Percentiles rank a stretch among this genome's conserved stretches.
Conservation (phyloP, 495 filamentous ascomycete species). For the Trichoderma gamsii region DNA sequence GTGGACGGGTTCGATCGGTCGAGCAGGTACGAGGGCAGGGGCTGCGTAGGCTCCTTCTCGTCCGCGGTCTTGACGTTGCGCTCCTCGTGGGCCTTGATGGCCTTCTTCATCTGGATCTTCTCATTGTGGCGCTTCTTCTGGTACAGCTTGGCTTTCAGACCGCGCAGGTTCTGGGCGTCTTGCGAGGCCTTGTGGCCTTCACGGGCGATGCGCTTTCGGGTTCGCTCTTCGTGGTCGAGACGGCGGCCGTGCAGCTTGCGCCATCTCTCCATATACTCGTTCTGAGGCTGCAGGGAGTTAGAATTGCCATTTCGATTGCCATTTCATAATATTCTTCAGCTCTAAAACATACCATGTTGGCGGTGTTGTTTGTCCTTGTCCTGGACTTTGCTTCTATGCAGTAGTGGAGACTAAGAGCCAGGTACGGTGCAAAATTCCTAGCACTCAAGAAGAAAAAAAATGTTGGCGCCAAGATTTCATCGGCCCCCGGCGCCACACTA, state of each 20-base stretch:
- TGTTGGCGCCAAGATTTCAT: constrained; percentile 7
- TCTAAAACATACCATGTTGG: constrained; percentile 11
- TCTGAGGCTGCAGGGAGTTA: constrained; percentile 62
- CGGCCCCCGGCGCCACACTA: constrained; percentile 12
- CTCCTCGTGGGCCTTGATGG: constrained; percentile 89
- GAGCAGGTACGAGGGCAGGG: constrained; percentile 82
- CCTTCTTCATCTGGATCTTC: constrained; percentile 99
- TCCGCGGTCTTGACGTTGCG: constrained; percentile 89
- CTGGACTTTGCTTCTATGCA: neutral
- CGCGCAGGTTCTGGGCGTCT: constrained; percentile 85
- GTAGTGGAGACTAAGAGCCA: neutral
- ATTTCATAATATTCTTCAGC: neutral
- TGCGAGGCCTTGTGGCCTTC: constrained; percentile 78
- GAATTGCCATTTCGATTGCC: neutral
- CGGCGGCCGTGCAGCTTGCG: constrained; percentile 73
- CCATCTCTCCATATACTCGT: constrained; percentile 91
- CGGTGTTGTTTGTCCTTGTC: neutral
- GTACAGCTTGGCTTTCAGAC: constrained; percentile 89
- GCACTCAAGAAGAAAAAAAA: neutral
- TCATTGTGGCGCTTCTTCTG: constrained; percentile 88
- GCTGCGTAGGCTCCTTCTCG: constrained; percentile 61
- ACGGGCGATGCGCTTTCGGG: constrained; percentile 79
- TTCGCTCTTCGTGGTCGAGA: constrained; percentile 81
- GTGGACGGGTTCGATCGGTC: constrained; percentile 79
- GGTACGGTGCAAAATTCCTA: neutral